A percentile compares a stretch with the other conserved stretches of the same genome.
These are phyloP conservation scores for Chalciporus pseudorubinellus DNA, from an alignment of 768 basidiomycete species.

Conservation along the genomic window DNA sequence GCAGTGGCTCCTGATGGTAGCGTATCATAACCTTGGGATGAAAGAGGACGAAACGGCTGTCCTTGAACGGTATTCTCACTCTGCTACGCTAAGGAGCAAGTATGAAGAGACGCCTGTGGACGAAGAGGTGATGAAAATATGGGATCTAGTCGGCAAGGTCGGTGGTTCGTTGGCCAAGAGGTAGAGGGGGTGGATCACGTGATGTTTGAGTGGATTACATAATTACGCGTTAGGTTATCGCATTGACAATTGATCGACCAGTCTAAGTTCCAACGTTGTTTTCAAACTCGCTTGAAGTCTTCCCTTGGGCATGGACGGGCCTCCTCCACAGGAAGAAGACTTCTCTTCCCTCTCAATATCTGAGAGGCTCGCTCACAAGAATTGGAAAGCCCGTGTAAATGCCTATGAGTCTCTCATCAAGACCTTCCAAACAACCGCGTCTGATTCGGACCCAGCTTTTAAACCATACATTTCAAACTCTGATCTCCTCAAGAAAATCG, in stretches of 20 bases:
- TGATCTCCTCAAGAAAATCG: constrained; percentile 82
- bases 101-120: constrained; percentile 48
- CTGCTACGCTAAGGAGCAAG: constrained; percentile 37
- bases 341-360: constrained; percentile 75
- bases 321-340: constrained; percentile 91
- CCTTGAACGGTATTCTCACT: constrained; percentile 46
- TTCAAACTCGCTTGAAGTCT: constrained; percentile 7
- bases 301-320: constrained; percentile 71
- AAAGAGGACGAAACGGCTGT: constrained; percentile 52
- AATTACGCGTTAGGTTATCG: constrained; percentile 19
- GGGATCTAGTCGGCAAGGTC: constrained; percentile 56
- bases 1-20: constrained; percentile 66
- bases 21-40: constrained; percentile 69
- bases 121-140: constrained; percentile 50
- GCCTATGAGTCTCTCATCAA: constrained; percentile 88
- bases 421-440: constrained; percentile 83
- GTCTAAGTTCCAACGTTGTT: constrained; percentile 5
- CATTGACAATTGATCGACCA: neutral
- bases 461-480: constrained; percentile 79
- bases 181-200: constrained; percentile 24
- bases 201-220: constrained; percentile 21
- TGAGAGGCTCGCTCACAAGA: constrained; percentile 89
- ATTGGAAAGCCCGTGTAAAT: constrained; percentile 97
- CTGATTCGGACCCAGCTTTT: constrained; percentile 93
- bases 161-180: constrained; percentile 52